Evolutionary conservation across 805 yeast genomes (phyloP), one percentile per base, ranked within the genome.

Genomic region (Naumovozyma castellii): DNA sequence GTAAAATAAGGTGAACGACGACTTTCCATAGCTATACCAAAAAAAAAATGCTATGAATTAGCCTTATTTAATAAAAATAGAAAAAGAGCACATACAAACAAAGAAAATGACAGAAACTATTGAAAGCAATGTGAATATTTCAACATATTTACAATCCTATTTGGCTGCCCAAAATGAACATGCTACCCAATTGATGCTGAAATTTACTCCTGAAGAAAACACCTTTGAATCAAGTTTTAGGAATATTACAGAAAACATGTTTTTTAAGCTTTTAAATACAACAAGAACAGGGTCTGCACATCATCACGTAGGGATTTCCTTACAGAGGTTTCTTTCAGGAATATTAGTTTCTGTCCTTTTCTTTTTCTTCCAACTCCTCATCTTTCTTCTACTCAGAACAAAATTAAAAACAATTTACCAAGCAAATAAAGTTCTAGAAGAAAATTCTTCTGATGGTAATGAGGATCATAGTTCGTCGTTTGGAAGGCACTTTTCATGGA

Each of bases 211-310:
- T 12, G 15, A 12, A 29, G 15, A 29, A 29, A 8, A 29, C 13
- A 9, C 32, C 5, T 29, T n/a, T 13, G 13, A 9, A 29, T 29
- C 32, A 12, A 12, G 14, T 15, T 31, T 46, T n/a, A 43, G 33
- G n/a, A 49, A 45, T 30, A 16, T 48, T 22, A 48, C 52, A 5
- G 38, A 45, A 4, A 33, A 37, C 2, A 22, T 54, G 15, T 39
- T 54, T 19, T 41, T 50, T 3, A 47, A 37, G 25, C 71, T 76
- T 45, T 53, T 76, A 28, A 69, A 71, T 44, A 72, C 76, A 2
- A 64, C 76, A 3, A 75, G 78, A 50, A 66, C 73, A 0, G 82
- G 82, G 0, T 59, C 69, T 16, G 84, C 84, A 2, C 84, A 77
- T 41, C 51, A 56, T 12, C 68, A 76, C 1, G 69, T 72, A 14